A percentile compares a stretch with the other conserved stretches of the same genome.
Evolutionary conservation across 495 filamentous ascomycete genomes (phyloP).

Genomic region (Astrocystis sublimbata): DNA sequence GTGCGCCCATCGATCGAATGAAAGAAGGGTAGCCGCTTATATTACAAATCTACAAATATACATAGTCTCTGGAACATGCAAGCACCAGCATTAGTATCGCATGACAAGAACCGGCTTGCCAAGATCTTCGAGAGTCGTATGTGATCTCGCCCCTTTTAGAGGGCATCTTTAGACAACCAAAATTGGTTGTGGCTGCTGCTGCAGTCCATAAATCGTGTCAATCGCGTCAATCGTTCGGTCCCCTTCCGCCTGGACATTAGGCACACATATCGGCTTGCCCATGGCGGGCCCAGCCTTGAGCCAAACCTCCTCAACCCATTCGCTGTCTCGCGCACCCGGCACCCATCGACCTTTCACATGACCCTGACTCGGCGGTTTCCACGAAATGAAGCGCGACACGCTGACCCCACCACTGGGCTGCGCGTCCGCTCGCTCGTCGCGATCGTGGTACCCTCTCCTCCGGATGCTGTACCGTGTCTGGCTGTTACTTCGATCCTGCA

Average conservation of each 20-base stretch:
- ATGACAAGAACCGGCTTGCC: background rate
- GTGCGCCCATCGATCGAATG: background rate
- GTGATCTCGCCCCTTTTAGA: too few relatives aligned
- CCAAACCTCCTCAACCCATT: slow-evolving; percentile 1
- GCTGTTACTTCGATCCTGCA: background rate
- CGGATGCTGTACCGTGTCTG: background rate
- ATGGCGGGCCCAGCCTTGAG: background rate
- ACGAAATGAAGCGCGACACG: background rate
- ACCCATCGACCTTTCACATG: background rate
- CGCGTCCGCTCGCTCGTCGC: background rate
- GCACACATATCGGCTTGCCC: background rate
- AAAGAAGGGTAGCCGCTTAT: background rate
- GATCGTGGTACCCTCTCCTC: background rate
- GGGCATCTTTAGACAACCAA: too few relatives aligned
- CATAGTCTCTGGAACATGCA: background rate
- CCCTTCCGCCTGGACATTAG: background rate
- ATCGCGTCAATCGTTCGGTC: too few relatives aligned
- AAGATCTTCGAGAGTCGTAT: too few relatives aligned
- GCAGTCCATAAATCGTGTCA: too few relatives aligned
- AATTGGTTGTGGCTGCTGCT: too few relatives aligned
- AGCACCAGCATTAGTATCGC: background rate
- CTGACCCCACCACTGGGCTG: background rate
- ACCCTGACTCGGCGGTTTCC: background rate
- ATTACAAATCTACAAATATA: background rate
- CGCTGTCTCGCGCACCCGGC: background rate